Base-by-base conservation (phyloP, 371 early-diverging fungal species). In the Mortierella sp. region DNA sequence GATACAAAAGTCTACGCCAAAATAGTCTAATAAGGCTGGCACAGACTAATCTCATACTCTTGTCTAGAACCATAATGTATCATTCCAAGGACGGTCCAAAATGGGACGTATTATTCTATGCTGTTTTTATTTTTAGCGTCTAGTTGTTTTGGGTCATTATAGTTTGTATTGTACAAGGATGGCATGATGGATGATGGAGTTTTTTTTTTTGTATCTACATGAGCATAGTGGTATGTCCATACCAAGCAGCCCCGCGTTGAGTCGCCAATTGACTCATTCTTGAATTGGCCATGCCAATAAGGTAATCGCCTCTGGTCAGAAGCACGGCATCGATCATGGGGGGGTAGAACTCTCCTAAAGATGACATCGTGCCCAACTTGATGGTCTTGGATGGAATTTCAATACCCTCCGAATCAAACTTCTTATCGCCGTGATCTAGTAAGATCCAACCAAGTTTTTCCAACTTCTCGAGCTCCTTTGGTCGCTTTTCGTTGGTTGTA, bases 201-300 rank as follows among this genome's bases (percentile, higher is more conserved):
- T n/a, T n/a, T 47, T 30, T 30, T 30, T 30, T 30, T 30, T 37
- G 3, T 62, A 54, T 70, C 72, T 74, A 74, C 79, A 79, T 64
- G 22, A 79, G 65, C 64, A 74, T 61, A 47, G 68, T 71, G 3
- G 49, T 60, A 52, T 79, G 79, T n/a, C 64, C 58, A 59, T 79
- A 52, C 79, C 79, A 79, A 22, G 66, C 71, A 1, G 70, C 35
- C 16, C 79, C 79, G 16, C 79, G 79, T 52, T 70, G 74, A 35
- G 66, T 63, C 9, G 79, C 79, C 54, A 79, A 55, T 51, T 74
- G 68, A 45, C 68, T 67, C 79, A 79, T 79, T 12, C 74, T 58
- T 18, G 79, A 79, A 39, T 79, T 79, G 24, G 43, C 10, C 79
- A 79, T 79, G 24, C 79, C 79, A 32, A 79, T 79, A 47, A 79